A percentile compares a stretch with the other conserved stretches of the same genome.
Conservation (phyloP, 2,329 filamentous ascomycete species). For the Hypoxylon sp. region DNA sequence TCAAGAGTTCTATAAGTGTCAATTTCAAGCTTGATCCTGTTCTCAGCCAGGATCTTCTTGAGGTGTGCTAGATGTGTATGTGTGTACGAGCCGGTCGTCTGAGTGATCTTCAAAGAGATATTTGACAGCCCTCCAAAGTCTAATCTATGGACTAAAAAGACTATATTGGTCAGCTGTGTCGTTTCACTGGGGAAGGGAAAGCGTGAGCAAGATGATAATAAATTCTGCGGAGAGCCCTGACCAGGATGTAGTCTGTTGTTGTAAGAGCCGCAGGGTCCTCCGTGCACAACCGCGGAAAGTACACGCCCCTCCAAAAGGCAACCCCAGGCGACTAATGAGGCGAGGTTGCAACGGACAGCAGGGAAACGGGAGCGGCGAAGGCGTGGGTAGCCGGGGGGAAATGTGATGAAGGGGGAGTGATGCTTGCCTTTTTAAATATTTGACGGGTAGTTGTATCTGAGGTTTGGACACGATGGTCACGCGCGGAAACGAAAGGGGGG, state of each 20-base stretch:
- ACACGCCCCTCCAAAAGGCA: conserved; percentile 31
- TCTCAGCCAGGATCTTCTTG: conserved; percentile 13
- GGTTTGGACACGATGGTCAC: conserved; percentile 34
- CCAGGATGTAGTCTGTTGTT: conserved; percentile 26
- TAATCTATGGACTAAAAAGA: conserved; percentile 37
- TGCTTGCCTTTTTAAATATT: conserved; percentile 42
- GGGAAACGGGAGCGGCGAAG: conserved; percentile 25
- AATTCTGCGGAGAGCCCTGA: conserved; percentile 27
- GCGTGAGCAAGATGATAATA: conserved; percentile 16
- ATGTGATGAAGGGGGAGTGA: conserved; percentile 1
- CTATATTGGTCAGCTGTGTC: conserved; percentile 31
- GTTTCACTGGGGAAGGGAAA: conserved; percentile 22
- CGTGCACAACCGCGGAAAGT: conserved; percentile 18
- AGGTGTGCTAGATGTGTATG: conserved; percentile 17
- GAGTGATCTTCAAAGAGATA: conserved; percentile 26
- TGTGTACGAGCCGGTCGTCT: conserved; percentile 37
- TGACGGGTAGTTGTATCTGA: conserved; percentile 26
- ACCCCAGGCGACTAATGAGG: conserved; percentile 28
- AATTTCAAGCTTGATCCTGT: conserved; percentile 14
- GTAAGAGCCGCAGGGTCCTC: conserved; percentile 44
- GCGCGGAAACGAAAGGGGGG: conserved; percentile 26
- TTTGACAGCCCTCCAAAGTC: conserved; percentile 24
- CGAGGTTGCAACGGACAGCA: conserved; percentile 22
- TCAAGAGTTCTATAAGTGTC: conserved; percentile 18
- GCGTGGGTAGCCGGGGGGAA: conserved; percentile 8